Evolutionary conservation across 2,329 filamentous ascomycete species (phyloP).

Genomic region (Nigrospora osmanthi): DNA sequence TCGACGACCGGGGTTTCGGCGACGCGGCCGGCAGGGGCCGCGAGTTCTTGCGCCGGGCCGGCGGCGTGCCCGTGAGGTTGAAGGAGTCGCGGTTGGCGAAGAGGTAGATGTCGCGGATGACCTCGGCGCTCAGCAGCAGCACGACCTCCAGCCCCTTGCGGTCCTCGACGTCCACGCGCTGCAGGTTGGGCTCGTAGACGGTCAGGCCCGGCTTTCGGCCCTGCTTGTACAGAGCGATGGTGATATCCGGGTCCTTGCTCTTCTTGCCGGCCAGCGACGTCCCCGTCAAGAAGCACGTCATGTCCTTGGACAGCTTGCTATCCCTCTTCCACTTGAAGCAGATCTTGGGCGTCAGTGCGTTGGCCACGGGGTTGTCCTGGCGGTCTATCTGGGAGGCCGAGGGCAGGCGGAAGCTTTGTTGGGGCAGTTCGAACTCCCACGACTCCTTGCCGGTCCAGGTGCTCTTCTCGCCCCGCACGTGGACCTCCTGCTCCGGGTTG

Average conservation of each 20-base stretch:
- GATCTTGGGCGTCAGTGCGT: slow-evolving; percentile 61
- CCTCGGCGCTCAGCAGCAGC: slow-evolving; percentile 54
- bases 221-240: slow-evolving; percentile 76
- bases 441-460: slow-evolving; percentile 73
- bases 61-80: slow-evolving; percentile 52
- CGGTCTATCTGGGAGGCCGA: slow-evolving; percentile 73
- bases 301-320: slow-evolving; percentile 75
- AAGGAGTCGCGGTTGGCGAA: slow-evolving; percentile 66
- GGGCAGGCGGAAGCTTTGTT: slow-evolving; percentile 74
- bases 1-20: slow-evolving; percentile 12
- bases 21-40: slow-evolving; percentile 23
- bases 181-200: slow-evolving; percentile 88
- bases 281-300: slow-evolving; percentile 82
- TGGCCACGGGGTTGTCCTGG: slow-evolving; percentile 47
- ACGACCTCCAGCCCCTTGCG: slow-evolving; percentile 87
- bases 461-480: slow-evolving; percentile 62
- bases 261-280: slow-evolving; percentile 66
- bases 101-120: slow-evolving; percentile 59
- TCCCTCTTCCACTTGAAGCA: slow-evolving; percentile 87
- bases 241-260: slow-evolving; percentile 90
- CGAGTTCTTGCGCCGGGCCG: slow-evolving; percentile 33
- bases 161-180: slow-evolving; percentile 86
- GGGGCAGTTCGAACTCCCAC: slow-evolving; percentile 91
- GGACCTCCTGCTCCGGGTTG: slow-evolving; percentile 80
- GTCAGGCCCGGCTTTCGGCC: slow-evolving; percentile 61